Evolutionary conservation across 371 early-diverging fungal genomes (phyloP).

Genomic region (Phascolomyces articulosus): DNA sequence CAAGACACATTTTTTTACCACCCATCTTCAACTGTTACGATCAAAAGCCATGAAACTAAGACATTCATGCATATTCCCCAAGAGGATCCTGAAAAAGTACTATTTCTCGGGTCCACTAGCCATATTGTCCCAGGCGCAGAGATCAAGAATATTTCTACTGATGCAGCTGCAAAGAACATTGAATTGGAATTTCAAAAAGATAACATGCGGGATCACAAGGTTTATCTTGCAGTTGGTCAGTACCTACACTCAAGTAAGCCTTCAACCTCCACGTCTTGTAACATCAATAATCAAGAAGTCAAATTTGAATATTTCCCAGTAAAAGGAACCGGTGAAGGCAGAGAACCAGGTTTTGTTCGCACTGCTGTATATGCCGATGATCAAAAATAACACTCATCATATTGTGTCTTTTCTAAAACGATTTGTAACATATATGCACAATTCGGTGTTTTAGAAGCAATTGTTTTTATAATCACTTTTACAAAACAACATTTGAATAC

Average conservation of each 20-base stretch:
- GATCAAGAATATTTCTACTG: slow-evolving; percentile 13
- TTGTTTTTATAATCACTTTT: too few species aligned
- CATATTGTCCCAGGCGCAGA: slow-evolving; percentile 56
- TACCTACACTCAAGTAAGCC: slow-evolving; percentile 16
- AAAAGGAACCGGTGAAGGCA: slow-evolving; percentile 2
- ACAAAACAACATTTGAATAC: too few species aligned
- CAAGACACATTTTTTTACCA: slow-evolving; percentile 35
- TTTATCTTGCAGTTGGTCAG: slow-evolving; percentile 30
- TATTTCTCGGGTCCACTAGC: slow-evolving; percentile 41
- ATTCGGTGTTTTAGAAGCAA: too few species aligned
- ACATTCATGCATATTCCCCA: slow-evolving; percentile 50
- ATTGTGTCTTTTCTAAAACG: too few species aligned
- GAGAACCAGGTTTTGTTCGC: not conserved
- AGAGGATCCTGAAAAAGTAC: slow-evolving; percentile 7
- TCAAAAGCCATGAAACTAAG: slow-evolving; percentile 47
- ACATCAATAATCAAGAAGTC: slow-evolving; percentile 24
- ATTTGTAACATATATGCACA: too few species aligned
- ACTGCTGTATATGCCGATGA: not conserved
- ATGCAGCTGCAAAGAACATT: slow-evolving; percentile 5
- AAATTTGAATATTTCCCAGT: slow-evolving; percentile 14
- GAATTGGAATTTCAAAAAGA: slow-evolving; percentile 20
- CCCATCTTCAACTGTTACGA: slow-evolving; percentile 33
- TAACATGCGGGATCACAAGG: slow-evolving; percentile 28
- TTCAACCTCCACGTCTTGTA: slow-evolving; percentile 15
- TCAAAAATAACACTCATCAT: not conserved